Percentiles rank a stretch among this genome's conserved stretches.
Conservation (phyloP, 106 monocot genomes). For the Allium cepa region DNA sequence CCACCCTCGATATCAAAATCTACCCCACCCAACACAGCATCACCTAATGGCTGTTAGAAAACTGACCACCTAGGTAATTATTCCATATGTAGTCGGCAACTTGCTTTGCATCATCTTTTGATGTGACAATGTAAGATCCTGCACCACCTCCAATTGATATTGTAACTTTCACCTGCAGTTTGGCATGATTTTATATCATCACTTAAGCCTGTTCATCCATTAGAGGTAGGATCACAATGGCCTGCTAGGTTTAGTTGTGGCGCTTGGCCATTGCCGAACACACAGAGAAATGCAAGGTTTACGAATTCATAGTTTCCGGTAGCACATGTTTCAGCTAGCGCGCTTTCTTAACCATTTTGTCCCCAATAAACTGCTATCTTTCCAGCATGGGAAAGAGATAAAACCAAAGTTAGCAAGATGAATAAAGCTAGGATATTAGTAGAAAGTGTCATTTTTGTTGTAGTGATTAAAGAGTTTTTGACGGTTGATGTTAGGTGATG, state of each 20-base stretch:
- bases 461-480: not conserved
- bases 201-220: conserved; percentile 13
- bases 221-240: conserved; percentile 14
- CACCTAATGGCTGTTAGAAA: conserved; percentile 1
- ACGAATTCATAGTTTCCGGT: conserved; percentile 35
- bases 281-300: conserved; percentile 17
- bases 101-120: conserved; percentile 15
- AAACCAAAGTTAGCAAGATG: not conserved
- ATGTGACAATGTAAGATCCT: conserved; percentile 16
- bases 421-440: not conserved
- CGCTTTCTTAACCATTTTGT: conserved; percentile 37
- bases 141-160: conserved; percentile 19
- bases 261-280: conserved; percentile 8
- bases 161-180: conserved; percentile 10
- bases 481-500: not conserved
- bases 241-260: conserved; percentile 17
- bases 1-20: conserved; percentile 17
- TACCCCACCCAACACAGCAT: conserved; percentile 15
- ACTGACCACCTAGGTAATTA: conserved; percentile 22
- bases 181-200: conserved; percentile 24
- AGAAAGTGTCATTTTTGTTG: not conserved
- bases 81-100: conserved; percentile 20
- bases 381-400: conserved; percentile 7
- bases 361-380: conserved; percentile 57
- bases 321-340: conserved; percentile 30